Conservation (phyloP, 129 eudicot species). For the Daucus carota region DH1_v3.0 NC_030384.2:34143501-34144000, state of each 20-base stretch:
- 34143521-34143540: slow-evolving; percentile 54
- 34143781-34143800: no score
- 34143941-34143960: slow-evolving; percentile 42
- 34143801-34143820: no score
- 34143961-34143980: slow-evolving; percentile 53
- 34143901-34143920: no score
- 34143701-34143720: neutral
- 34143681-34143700: slow-evolving; percentile 33
- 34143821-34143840: no score
- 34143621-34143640: neutral
- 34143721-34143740: no score
- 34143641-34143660: slow-evolving; percentile 21
- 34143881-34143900: no score
- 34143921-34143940: slow-evolving; percentile 46
- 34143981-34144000: slow-evolving; percentile 48
- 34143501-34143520: slow-evolving; percentile 48
- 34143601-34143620: neutral
- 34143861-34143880: no score
- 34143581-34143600: no score
- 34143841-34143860: no score
- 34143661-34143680: slow-evolving; percentile 35
- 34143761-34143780: no score
- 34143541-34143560: slow-evolving; percentile 25
- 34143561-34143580: neutral
- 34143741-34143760: no score